Base-by-base conservation (phyloP, 2,329 filamentous ascomycete species). In the Didymella pomorum region DNA sequence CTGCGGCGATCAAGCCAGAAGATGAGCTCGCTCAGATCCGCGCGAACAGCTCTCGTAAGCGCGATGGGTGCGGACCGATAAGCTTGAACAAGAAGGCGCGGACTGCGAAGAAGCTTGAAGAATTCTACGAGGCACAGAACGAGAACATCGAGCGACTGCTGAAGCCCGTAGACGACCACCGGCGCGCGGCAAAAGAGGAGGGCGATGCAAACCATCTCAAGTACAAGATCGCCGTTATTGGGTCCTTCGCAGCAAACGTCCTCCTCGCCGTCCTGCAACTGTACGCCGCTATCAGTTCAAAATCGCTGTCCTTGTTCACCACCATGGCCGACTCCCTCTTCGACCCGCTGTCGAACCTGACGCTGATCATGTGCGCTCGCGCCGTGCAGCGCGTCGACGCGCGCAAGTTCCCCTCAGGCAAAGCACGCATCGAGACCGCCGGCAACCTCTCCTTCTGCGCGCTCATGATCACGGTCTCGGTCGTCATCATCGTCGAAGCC, bases 401-500 rank as follows among this genome's bases (percentile, higher is more conserved):
- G 2, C 86, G 88, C 50, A 89, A 90, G 45, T 99, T 96, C 73
- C 94, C 94, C 0, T 93, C 91, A 0, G 94, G 94, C 63, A 97
- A 97, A 76, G 93, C 93, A 5, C 89, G 95, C 28, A 91, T 99
- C 62, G 94, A 98, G 79, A 98, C 93, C 0, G 91, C 93, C 0
- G 95, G 95, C 51, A 99, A 98, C 72, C 97, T 98, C 64, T 87
- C 90, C 59, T 99, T 99, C 78, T 97, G 93, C 79, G 96, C 96
- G 78, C 83, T 99, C 68, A 98, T 99, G 95, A 93, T 89, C 20
- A 83, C 92, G 10, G 94, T 98, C 8, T 97, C 93, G 0, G 83
- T 96, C 65, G 92, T 98, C 71, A 87, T 99, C 55, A 95, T 99
- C 69, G 92, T 94, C 21, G 92, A 97, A 75, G 93, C 93, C 0